phyloP scores from a whole-genome alignment of 257 asterid species.

The Gentiana dahurica region DNA sequence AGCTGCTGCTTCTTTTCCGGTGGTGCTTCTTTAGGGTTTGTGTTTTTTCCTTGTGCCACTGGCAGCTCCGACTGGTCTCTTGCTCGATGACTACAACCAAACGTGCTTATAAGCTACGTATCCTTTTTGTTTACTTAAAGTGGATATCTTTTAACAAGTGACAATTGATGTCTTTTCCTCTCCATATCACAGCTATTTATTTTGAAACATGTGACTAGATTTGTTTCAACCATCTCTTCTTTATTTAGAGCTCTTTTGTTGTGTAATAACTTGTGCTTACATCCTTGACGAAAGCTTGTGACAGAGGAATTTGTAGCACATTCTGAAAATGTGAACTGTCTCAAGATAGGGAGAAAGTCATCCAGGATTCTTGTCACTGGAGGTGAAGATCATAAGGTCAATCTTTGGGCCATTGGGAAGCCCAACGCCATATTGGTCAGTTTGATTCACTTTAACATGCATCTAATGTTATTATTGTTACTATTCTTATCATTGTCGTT shows the following conservation, averaged over 20 bases:
- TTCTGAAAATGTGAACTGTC: slow-evolving; percentile 87
- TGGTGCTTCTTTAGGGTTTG: background rate
- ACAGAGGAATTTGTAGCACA: slow-evolving; percentile 99
- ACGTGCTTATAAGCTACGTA: slow-evolving; percentile 99
- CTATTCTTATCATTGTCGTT: no score
- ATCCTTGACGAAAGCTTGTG: slow-evolving; percentile 43
- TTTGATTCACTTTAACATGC: slow-evolving; percentile 12
- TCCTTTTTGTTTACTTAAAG: slow-evolving; percentile 33
- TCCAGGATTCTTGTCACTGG: slow-evolving; percentile 97
- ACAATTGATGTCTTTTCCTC: background rate
- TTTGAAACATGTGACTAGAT: slow-evolving; percentile 5
- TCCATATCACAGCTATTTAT: background rate
- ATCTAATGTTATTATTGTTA: background rate
- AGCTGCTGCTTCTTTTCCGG: background rate
- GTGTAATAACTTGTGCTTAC: background rate
- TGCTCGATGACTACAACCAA: slow-evolving; percentile 52
- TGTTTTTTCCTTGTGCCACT: background rate
- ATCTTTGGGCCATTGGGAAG: slow-evolving; percentile 98
- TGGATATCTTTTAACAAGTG: background rate
- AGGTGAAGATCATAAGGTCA: slow-evolving; percentile 99
- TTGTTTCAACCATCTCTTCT: no score
- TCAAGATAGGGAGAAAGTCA: slow-evolving; percentile 90
- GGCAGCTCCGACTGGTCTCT: background rate
- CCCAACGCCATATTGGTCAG: slow-evolving; percentile 94
- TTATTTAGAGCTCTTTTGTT: slow-evolving; percentile 6